Conservation (phyloP, 2,329 filamentous ascomycete species). For the Aspergillus pseudoviridinutans region DNA sequence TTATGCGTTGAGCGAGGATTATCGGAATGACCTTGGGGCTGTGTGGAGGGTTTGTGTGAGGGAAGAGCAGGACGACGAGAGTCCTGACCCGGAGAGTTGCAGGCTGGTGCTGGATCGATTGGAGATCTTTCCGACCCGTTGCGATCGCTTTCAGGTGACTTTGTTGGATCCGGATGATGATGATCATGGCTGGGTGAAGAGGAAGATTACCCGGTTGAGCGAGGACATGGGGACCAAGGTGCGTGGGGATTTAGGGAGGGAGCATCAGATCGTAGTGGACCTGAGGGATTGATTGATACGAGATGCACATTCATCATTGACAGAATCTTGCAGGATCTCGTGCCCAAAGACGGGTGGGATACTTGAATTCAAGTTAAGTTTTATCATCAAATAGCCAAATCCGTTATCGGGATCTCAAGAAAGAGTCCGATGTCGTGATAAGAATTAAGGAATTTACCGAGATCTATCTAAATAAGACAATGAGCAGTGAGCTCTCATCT, state of each 20-base stretch:
- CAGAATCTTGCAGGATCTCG: not conserved
- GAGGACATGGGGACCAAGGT: constrained; percentile 26
- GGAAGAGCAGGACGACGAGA: not conserved
- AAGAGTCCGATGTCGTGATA: not conserved
- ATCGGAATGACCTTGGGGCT: constrained; percentile 38
- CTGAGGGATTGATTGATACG: not conserved
- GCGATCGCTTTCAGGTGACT: constrained; percentile 30
- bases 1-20: constrained; percentile 33
- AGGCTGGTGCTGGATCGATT: constrained; percentile 22
- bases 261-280: constrained; percentile 10
- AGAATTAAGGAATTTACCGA: not conserved
- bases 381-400: not conserved
- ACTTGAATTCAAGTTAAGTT: not conserved
- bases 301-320: not conserved
- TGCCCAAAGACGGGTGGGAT: too few relatives aligned
- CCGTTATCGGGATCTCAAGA: not conserved
- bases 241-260: constrained; percentile 17
- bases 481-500: not conserved
- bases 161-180: constrained; percentile 24
- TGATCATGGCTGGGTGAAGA: constrained; percentile 31
- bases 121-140: constrained; percentile 35
- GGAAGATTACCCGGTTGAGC: constrained; percentile 26
- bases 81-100: not conserved
- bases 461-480: not conserved
- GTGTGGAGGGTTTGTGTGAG: constrained; percentile 36